Conservation (phyloP, 2,329 filamentous ascomycete species). For the Monosporascus sp. region DNA sequence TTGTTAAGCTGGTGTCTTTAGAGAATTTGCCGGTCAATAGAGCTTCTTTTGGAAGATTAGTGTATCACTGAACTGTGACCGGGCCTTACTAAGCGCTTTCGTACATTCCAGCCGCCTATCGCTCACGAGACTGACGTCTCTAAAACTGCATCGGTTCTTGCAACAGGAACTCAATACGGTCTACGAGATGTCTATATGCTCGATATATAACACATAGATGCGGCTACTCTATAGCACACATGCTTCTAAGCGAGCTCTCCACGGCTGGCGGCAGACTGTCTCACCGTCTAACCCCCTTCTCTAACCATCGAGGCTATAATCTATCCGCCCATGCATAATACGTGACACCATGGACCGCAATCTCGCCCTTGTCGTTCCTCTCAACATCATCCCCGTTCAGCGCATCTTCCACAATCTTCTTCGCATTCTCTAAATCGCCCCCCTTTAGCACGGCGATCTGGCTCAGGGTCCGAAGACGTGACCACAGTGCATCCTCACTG, state of each 20-base stretch:
- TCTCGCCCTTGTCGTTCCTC: constrained; percentile 56
- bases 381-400: constrained; percentile 49
- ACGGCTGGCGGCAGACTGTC: neutral
- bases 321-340: constrained; percentile 58
- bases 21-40: too few relatives aligned
- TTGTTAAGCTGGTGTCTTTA: too few relatives aligned
- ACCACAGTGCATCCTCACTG: constrained; percentile 56
- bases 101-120: too few relatives aligned
- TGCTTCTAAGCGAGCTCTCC: neutral
- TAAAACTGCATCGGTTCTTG: too few relatives aligned
- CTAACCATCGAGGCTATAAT: constrained; percentile 24
- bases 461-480: constrained; percentile 60
- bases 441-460: constrained; percentile 59
- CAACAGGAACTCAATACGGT: too few relatives aligned
- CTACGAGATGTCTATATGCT: too few relatives aligned
- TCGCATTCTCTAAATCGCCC: constrained; percentile 42
- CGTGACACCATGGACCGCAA: constrained; percentile 61
- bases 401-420: constrained; percentile 48
- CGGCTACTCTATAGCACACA: too few relatives aligned
- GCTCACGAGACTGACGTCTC: too few relatives aligned
- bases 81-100: too few relatives aligned
- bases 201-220: too few relatives aligned
- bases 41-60: too few relatives aligned
- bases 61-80: too few relatives aligned
- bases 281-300: neutral